Conservation (phyloP, 345 rosid species). For the Excoecaria agallocha region DNA sequence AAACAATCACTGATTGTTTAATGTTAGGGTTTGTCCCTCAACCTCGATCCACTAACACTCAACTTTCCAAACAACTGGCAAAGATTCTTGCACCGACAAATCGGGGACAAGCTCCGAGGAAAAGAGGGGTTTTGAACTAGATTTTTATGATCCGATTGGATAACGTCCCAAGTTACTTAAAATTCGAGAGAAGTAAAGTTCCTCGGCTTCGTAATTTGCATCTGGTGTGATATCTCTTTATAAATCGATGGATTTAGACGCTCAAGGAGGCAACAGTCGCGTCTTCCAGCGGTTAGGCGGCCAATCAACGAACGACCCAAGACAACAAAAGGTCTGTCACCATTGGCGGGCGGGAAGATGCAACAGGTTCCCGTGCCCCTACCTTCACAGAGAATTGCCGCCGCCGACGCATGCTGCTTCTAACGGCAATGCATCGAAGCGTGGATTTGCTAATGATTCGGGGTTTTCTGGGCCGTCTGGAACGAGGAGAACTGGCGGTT, state of each 20-base stretch:
- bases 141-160: conserved; percentile 20
- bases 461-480: conserved; percentile 53
- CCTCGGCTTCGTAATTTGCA: background rate
- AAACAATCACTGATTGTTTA: background rate
- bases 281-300: conserved; percentile 69
- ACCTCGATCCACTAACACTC: background rate
- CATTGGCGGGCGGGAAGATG: conserved; percentile 93
- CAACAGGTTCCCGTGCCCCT: conserved; percentile 63
- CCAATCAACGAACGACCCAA: conserved; percentile 27
- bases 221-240: background rate
- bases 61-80: background rate
- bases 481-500: conserved; percentile 54
- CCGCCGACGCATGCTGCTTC: conserved; percentile 30
- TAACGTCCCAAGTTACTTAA: background rate
- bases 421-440: conserved; percentile 49
- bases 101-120: background rate
- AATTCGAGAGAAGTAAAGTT: background rate
- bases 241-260: conserved; percentile 66
- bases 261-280: conserved; percentile 60
- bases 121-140: conserved; percentile 10
- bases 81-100: background rate
- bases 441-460: conserved; percentile 55
- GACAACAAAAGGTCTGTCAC: conserved; percentile 64
- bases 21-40: background rate
- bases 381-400: conserved; percentile 71